These are phyloP conservation scores for Gossypium arboreum DNA, from an alignment of 345 rosid genomes.

Conservation along the genomic window DNA sequence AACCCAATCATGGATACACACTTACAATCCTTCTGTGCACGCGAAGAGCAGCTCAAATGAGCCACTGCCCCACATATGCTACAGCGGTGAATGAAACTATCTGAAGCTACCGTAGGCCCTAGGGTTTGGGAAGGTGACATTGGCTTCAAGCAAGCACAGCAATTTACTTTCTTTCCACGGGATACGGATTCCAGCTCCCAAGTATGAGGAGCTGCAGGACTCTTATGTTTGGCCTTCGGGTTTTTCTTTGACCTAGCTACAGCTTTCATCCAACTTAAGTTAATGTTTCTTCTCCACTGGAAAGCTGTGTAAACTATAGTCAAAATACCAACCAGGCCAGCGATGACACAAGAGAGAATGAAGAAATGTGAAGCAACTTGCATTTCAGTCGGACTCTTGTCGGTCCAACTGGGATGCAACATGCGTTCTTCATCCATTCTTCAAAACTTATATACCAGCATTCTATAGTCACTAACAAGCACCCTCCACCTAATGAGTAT, in stretches of 20 bases:
- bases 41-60: slow-evolving; percentile 63
- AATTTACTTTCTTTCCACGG: slow-evolving; percentile 77
- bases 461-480: slow-evolving; percentile 17
- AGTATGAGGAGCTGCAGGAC: slow-evolving; percentile 62
- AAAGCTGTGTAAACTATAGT: slow-evolving; percentile 87
- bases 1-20: slow-evolving; percentile 76
- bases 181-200: slow-evolving; percentile 65
- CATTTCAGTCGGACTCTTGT: slow-evolving; percentile 44
- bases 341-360: slow-evolving; percentile 57
- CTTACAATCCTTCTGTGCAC: slow-evolving; percentile 80
- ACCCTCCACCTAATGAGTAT: background rate
- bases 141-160: slow-evolving; percentile 84
- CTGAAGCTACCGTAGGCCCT: slow-evolving; percentile 51
- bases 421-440: slow-evolving; percentile 64
- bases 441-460: slow-evolving; percentile 16
- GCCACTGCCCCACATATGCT: slow-evolving; percentile 76
- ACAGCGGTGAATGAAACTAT: slow-evolving; percentile 60
- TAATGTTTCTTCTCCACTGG: slow-evolving; percentile 95
- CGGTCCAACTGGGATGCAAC: slow-evolving; percentile 47
- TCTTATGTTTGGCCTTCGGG: slow-evolving; percentile 75
- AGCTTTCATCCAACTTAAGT: slow-evolving; percentile 92
- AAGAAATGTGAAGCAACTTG: slow-evolving; percentile 49
- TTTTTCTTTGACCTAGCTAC: slow-evolving; percentile 86
- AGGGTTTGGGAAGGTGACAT: slow-evolving; percentile 67
- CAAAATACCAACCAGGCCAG: slow-evolving; percentile 74